Base-by-base conservation (phyloP, 306 rosid species). In the Glycine soja region DNA sequence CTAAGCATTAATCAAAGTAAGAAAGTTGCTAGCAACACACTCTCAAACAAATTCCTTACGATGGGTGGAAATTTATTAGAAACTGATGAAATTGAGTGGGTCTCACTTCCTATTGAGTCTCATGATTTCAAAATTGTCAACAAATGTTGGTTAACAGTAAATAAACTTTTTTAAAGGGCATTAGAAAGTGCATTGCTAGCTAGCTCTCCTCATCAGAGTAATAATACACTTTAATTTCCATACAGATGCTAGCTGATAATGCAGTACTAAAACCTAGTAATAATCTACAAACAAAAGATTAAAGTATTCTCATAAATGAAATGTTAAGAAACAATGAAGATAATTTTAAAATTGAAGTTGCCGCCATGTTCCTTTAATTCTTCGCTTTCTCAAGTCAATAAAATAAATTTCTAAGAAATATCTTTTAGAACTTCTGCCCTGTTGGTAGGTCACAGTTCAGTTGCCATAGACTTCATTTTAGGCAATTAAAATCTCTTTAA, bases 221-320 rank as follows among this genome's bases (percentile, higher is more conserved):
- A 48, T 12, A 38, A 8, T 19, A 52, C 56, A 74, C 54, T 83
- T 66, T 13, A 71, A 72, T 76, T 76, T 82, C 64, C 47, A 74
- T 46, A 68, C 48, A 75, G 53, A 70, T 86, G 42, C 68, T 75
- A 53, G 63, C 51, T 69, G 68, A 63, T 43, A 77, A 38, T 40
- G 46, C 54, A 74, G 30, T 13, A 59, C 47, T 50, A 42, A 18
- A 74, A 58, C 46, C 63, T 58, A 70, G 71, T 67, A 57, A 51
- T 69, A 74, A 77, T 56, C 67, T 42, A 12, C n/a, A n/a, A 18
- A 11, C 54, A 72, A 57, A 56, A 51, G 38, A 77, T 77, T 66
- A 15, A 38, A 61, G 19, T 18, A 16, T 62, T 47, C 53, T 15
- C 48, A 19, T 38, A 69, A 48, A 78, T 16, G 40, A 77, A 32